Percentiles rank a stretch among this genome's conserved stretches.
These are phyloP conservation scores for Russula lepida DNA, from an alignment of 768 basidiomycete genomes.

Conservation along the genomic window DNA sequence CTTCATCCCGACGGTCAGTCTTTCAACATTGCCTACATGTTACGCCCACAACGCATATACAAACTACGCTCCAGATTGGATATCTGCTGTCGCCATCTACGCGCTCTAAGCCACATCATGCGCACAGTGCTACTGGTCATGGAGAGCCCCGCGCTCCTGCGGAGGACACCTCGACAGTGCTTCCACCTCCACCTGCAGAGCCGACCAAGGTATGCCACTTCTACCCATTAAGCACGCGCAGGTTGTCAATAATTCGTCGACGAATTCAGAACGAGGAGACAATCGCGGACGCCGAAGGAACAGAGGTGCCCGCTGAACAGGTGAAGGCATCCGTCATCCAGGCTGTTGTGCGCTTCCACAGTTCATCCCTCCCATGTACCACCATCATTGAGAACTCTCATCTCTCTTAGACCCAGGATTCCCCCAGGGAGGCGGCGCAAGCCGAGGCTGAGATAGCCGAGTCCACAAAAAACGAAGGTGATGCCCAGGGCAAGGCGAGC, in stretches of 20 bases:
- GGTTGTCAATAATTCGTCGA: neutral
- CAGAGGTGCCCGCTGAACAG: slow-evolving; percentile 24
- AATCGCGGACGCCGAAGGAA: slow-evolving; percentile 25
- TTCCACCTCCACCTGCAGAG: neutral
- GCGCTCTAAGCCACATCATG: slow-evolving; percentile 22
- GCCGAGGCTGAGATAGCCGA: slow-evolving; percentile 20
- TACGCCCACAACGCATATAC: slow-evolving; percentile 25
- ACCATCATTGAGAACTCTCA: neutral
- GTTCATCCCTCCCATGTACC: neutral
- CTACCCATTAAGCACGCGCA: no score
- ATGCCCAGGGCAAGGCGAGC: slow-evolving; percentile 22
- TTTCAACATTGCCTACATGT: slow-evolving; percentile 6
- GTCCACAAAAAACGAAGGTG: slow-evolving; percentile 12
- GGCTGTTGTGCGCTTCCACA: slow-evolving; percentile 18
- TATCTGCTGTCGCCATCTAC: slow-evolving; percentile 20
- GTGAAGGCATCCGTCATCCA: slow-evolving; percentile 24
- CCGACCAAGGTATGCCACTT: slow-evolving; percentile 1
- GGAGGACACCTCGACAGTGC: slow-evolving; percentile 40
- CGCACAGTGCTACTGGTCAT: slow-evolving; percentile 48
- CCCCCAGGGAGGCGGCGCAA: slow-evolving; percentile 24
- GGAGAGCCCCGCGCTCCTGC: slow-evolving; percentile 44
- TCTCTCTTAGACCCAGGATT: slow-evolving; percentile 20
- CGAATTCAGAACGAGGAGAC: slow-evolving; percentile 7
- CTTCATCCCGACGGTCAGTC: slow-evolving; percentile 19
- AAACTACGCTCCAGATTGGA: neutral